Evolutionary conservation across 2,329 filamentous ascomycete genomes (phyloP), one percentile per base, ranked within the genome.

Genomic region (Cladosporium sp.): DNA sequence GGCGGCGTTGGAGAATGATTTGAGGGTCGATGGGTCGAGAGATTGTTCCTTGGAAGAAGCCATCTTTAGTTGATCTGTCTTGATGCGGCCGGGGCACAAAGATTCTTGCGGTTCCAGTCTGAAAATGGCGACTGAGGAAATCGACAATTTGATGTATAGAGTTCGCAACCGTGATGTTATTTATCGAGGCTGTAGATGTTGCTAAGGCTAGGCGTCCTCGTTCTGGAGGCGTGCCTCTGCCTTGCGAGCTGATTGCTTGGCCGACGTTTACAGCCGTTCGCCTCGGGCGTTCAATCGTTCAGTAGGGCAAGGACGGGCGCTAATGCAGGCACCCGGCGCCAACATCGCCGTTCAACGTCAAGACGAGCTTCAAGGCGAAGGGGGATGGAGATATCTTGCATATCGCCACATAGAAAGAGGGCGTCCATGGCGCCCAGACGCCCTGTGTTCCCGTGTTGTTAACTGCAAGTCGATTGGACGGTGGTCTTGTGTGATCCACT

Each of bases 1-100:
- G 57, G 90, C 89, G 46, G 86, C 87, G 65, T 89, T 78, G 62
- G 82, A 81, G 71, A 86, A 93, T 50, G 83, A 78, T 59, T 83
- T 75, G 43, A 91, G 76, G 54, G 84, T 81, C 52, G 80, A 74
- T 52, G 76, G 74, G 58, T 80, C 79, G 49, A 84, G 80, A 38
- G 83, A 70, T 41, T 18, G 19, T 16, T n/a, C 31, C 4, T 28
- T 18, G 14, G 42, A 31, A 16, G 42, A 33, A 44, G 42, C 19
- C 41, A 43, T 43, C 14, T 14, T 14, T 32, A 14, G 9, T n/a
- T 14, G 10, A 38, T 3, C 16, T 18, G 35, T 38, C 35, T 13
- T 14, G 35, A 4, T 38, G 35, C 22, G 7, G 7, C 7, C 7
- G 22, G 22, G 22, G 7, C 5, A 28, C 4, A 7, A 28, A 28